Percentiles rank a stretch among this genome's conserved stretches.
Conservation (phyloP, 2,329 filamentous ascomycete genomes). For the Colletotrichum euphorbiae region DNA sequence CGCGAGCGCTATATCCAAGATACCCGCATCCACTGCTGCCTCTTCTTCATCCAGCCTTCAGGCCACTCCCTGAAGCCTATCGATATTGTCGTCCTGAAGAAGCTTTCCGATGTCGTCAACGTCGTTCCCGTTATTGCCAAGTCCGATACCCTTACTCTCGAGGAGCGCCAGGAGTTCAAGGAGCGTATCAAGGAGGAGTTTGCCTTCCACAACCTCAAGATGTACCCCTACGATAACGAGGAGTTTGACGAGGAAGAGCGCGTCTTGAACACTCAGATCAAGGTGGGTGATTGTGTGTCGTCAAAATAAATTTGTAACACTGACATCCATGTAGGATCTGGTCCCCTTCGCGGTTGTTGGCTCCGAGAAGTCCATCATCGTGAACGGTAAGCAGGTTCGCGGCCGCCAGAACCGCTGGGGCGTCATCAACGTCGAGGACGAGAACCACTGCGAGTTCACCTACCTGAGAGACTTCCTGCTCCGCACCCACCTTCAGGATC, state of each 20-base stretch:
- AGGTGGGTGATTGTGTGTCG: conserved; percentile 65
- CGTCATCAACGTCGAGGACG: conserved; percentile 99
- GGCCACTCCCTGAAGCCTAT: conserved; percentile 99
- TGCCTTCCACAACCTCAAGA: conserved; percentile 99
- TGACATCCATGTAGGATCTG: conserved; percentile 73
- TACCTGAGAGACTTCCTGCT: conserved; percentile 99
- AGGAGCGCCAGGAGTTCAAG: conserved; percentile 97
- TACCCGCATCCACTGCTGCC: conserved; percentile 98
- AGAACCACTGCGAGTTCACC: conserved; percentile 99
- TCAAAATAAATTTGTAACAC: conserved; percentile 24
- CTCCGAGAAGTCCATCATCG: conserved; percentile 97
- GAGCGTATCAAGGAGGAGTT: conserved; percentile 99
- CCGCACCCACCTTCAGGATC: conserved; percentile 96
- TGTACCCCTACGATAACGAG: conserved; percentile 99
- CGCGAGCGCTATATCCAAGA: conserved; percentile 99
- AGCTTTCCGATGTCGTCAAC: conserved; percentile 98
- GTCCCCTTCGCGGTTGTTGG: conserved; percentile 98
- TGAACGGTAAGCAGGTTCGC: conserved; percentile 96
- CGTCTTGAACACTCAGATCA: conserved; percentile 93
- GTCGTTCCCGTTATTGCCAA: conserved; percentile 99
- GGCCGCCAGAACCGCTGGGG: conserved; percentile 99
- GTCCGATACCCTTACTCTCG: conserved; percentile 93
- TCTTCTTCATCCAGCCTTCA: conserved; percentile 99
- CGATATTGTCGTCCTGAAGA: conserved; percentile 99
- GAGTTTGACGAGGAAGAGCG: conserved; percentile 98